Evolutionary conservation across 306 rosid species (phyloP), one percentile per base, ranked within the genome.

Genomic region (Lathyrus sativus): DNA sequence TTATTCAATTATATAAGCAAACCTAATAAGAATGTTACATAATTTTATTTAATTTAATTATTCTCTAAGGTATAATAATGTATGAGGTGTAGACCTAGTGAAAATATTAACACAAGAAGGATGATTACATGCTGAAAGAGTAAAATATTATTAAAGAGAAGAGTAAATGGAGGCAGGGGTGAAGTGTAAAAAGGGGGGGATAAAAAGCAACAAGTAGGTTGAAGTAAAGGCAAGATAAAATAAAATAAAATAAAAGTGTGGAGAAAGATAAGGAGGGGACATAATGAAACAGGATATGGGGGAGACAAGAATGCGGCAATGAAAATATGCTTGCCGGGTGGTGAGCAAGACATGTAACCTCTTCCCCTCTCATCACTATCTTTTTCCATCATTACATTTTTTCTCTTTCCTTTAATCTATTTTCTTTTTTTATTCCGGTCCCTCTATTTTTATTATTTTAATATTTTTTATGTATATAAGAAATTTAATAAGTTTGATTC

Each of bases 251-350:
- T 39, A 38, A 53, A 24, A 35, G 3, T 7, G 0, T n/a, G 19
- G 64, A 55, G 38, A 28, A 24, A 58, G 24, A 33, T 35, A 10
- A 37, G 24, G 18, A 49, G 75, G 84, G 85, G 83, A 80, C 87
- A 80, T 70, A 72, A 62, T 68, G 73, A 82, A 78, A 67, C 29
- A 65, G 43, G 31, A 51, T 33, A 49, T 55, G 9, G 74, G 77
- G 86, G 82, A 77, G 90, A 89, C 97, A 89, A 72, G 82, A 84
- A 84, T 82, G 89, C 91, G 87, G 85, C 91, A 82, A 42, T 57
- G 66, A 37, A 78, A 78, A 62, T 77, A 70, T 43, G 59, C 67
- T 76, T 88, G 91, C 88, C 96, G 87, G 95, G 75, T 79, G 68
- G 61, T 77, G 84, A 75, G 35, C 3, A 9, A 2, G 82, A 82